Evolutionary conservation across 352 stramenopile species (phyloP).

Genomic region (Pythium guiyangense): DNA sequence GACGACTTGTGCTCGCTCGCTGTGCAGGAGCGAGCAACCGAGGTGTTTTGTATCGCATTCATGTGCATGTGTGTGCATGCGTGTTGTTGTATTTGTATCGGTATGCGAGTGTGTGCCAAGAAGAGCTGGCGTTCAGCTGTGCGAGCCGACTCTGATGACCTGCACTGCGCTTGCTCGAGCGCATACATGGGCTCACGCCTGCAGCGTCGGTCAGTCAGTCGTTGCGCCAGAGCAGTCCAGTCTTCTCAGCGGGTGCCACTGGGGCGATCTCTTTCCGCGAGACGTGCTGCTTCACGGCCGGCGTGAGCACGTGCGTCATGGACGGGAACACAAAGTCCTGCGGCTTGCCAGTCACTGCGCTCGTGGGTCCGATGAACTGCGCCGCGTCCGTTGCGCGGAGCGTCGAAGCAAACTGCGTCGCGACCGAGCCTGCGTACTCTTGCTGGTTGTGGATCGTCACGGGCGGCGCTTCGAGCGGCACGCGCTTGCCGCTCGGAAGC

Average conservation of each 20-base stretch:
- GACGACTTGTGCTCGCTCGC: no score
- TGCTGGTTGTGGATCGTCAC: conserved; percentile 72
- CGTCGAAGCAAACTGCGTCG: conserved; percentile 44
- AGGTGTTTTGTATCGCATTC: no score
- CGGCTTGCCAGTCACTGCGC: conserved; percentile 28
- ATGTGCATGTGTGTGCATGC: no score
- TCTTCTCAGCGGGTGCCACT: conserved; percentile 30
- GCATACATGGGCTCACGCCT: no score
- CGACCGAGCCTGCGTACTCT: conserved; percentile 45
- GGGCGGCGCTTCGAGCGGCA: conserved; percentile 50
- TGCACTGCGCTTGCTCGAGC: no score
- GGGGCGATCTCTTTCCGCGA: conserved; percentile 42
- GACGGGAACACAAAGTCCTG: conserved; percentile 67
- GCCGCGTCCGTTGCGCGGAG: conserved; percentile 30
- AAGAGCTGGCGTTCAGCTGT: no score
- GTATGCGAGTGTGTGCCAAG: no score
- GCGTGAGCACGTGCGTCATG: conserved; percentile 45
- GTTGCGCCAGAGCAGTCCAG: conserved; percentile 50
- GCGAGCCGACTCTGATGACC: no score
- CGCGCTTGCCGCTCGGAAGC: conserved; percentile 71
- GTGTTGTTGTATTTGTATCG: no score
- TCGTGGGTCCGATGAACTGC: conserved; percentile 28
- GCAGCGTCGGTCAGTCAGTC: no score
- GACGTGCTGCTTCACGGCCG: conserved; percentile 53
- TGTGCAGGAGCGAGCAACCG: no score